These are phyloP conservation scores for Fraxinus dipetala DNA, from an alignment of 305 asterid genomes.

Conservation along the genomic window DNA sequence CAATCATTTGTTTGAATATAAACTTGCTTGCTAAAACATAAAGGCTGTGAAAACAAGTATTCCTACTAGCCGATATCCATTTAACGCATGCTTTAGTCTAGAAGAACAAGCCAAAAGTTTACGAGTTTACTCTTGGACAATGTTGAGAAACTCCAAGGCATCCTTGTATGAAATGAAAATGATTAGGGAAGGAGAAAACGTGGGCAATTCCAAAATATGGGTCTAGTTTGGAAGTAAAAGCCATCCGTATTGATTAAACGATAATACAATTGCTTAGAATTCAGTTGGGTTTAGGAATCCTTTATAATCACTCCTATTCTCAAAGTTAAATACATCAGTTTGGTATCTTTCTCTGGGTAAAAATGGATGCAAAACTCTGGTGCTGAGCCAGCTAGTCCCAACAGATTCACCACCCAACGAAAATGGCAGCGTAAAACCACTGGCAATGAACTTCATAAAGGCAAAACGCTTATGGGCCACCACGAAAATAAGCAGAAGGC, in stretches of 20 bases:
- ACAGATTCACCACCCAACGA: slow-evolving; percentile 12
- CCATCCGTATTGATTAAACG: slow-evolving; percentile 2
- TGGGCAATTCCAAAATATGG: neutral
- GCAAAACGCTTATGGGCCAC: slow-evolving; percentile 25
- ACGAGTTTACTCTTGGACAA: neutral
- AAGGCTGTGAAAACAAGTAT: neutral
- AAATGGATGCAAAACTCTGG: slow-evolving; percentile 30
- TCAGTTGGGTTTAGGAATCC: neutral
- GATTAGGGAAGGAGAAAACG: neutral
- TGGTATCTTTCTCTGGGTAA: neutral
- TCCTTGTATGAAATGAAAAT: neutral
- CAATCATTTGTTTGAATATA: neutral
- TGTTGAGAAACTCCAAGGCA: neutral
- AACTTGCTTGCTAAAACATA: no score
- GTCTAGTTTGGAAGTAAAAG: neutral
- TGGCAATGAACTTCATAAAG: slow-evolving; percentile 24
- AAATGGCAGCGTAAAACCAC: slow-evolving; percentile 18
- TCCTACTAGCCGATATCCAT: neutral
- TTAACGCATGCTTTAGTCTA: neutral
- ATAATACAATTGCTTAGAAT: neutral
- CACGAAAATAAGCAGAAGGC: slow-evolving; percentile 16
- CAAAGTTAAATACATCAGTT: neutral
- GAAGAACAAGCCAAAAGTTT: neutral
- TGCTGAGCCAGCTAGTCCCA: slow-evolving; percentile 4
- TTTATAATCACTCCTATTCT: neutral